Base-by-base conservation (phyloP, 208 protist genomes). In the Crithidia bombi region DNA sequence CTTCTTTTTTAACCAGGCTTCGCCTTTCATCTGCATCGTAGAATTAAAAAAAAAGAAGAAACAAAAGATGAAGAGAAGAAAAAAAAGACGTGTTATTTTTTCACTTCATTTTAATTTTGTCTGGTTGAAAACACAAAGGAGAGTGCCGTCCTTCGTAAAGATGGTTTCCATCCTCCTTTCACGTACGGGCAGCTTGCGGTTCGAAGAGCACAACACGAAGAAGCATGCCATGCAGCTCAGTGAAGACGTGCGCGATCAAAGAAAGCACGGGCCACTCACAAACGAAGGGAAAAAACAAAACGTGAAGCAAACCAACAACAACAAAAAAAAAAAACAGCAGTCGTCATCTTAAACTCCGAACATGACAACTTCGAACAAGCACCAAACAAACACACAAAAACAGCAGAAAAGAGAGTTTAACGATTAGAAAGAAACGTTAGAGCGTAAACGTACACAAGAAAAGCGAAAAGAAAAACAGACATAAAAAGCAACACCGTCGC, bases 261-360 rank as follows among this genome's bases (percentile, higher is more conserved):
- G n/a, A n/a, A n/a, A n/a, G 38, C 38, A 41, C 6, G 38, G 38
- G 38, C 38, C 38, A 41, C 44, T 7, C 44, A 23, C 5, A 5
- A 23, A 7, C 11, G 6, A 49, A 49, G 19, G 44, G 5, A 6
- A 23, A 49, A 9, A 32, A 54, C 4, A 54, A 54, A 54, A 54
- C 26, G 23, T n/a, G n/a, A n/a, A n/a, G n/a, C n/a, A 54, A 54
- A 54, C 6, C 49, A 54, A 33, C 7, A 33, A 54, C 49, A 33
- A 32, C 4, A 54, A 32, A 54, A 54, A 6, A 32, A 54, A 54
- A 54, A 54, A 11, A 47, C 6, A 23, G 15, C 15, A 47, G 21
- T 3, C 43, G 43, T 47, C 15, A 47, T 23, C 43, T 11, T 14
- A n/a, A 51, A 51, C 21, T 9, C 15, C n/a, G n/a, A 51, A 25